Evolutionary conservation across 2,329 filamentous ascomycete genomes (phyloP).

Genomic region (Trichoderma asperellum): DNA sequence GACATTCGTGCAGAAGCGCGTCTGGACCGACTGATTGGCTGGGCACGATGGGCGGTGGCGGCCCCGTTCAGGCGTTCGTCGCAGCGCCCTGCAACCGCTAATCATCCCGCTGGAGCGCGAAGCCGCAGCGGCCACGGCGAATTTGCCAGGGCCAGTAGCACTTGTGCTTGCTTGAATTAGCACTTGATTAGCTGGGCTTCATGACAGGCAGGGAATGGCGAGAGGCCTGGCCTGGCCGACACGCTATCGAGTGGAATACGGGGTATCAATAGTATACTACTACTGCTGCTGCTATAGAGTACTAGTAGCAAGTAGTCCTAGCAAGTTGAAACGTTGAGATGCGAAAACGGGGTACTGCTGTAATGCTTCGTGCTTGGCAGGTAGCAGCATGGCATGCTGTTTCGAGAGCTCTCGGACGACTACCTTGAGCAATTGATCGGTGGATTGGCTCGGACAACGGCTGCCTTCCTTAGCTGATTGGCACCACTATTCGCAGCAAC

Average conservation of each 20-base stretch:
- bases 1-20: conserved; percentile 32
- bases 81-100: conserved; percentile 24
- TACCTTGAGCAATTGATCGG: neutral
- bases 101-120: conserved; percentile 2
- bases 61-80: conserved; percentile 21
- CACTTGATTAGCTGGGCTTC: neutral
- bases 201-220: conserved; percentile 13
- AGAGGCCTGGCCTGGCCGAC: neutral
- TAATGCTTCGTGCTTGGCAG: neutral
- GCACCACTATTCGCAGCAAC: neutral
- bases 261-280: neutral
- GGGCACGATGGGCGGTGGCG: conserved; percentile 11
- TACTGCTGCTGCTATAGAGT: neutral
- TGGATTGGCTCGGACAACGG: neutral
- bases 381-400: neutral
- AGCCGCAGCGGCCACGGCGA: neutral
- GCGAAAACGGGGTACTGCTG: neutral
- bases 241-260: conserved; percentile 19
- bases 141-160: neutral
- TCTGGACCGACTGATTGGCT: conserved; percentile 30
- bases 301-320: neutral
- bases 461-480: neutral
- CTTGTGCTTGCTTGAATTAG: neutral
- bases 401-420: neutral
- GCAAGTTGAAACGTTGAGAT: neutral